A percentile compares a stretch with the other conserved stretches of the same genome.
phyloP scores from a whole-genome alignment of 2,329 filamentous ascomycete species.

The Colletotrichum magnum region DNA sequence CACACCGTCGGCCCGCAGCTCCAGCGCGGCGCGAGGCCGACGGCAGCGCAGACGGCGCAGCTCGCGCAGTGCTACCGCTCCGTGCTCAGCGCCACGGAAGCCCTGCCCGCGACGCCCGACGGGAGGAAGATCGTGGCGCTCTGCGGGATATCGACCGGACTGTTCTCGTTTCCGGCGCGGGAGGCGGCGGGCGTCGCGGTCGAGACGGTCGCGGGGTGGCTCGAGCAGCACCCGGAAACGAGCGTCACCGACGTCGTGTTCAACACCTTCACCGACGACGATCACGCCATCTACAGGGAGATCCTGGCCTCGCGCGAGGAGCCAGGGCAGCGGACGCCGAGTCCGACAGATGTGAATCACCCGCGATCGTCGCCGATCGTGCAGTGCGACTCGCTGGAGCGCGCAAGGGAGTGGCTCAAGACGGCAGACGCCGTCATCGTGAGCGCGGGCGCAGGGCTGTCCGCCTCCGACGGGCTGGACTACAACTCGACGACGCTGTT shows the following conservation, averaged over 20 bases:
- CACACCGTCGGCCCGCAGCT: constrained; percentile 54
- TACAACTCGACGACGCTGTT: constrained; percentile 50
- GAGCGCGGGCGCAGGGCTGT: constrained; percentile 51
- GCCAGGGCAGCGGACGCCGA: neutral
- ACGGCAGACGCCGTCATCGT: constrained; percentile 47
- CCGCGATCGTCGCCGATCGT: constrained; percentile 5
- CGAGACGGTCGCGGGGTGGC: constrained; percentile 44
- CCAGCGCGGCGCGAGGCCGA: constrained; percentile 42
- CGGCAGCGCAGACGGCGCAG: constrained; percentile 39
- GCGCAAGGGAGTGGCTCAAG: constrained; percentile 45
- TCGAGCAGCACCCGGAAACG: constrained; percentile 44
- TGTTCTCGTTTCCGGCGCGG: constrained; percentile 51
- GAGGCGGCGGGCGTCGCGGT: constrained; percentile 49
- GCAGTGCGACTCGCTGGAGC: constrained; percentile 22
- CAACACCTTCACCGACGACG: constrained; percentile 49
- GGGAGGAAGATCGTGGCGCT: constrained; percentile 48
- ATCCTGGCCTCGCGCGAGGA: constrained; percentile 16
- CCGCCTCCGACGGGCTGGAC: constrained; percentile 51
- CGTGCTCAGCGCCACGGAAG: constrained; percentile 48
- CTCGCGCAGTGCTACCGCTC: constrained; percentile 49
- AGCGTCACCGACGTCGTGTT: constrained; percentile 50
- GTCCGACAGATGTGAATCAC: constrained; percentile 9
- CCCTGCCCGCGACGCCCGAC: constrained; percentile 43
- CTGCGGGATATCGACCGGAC: constrained; percentile 52
- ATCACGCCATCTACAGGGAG: constrained; percentile 41